phyloP scores from a whole-genome alignment of 306 rosid species.

The Cicer judaicum region DNA sequence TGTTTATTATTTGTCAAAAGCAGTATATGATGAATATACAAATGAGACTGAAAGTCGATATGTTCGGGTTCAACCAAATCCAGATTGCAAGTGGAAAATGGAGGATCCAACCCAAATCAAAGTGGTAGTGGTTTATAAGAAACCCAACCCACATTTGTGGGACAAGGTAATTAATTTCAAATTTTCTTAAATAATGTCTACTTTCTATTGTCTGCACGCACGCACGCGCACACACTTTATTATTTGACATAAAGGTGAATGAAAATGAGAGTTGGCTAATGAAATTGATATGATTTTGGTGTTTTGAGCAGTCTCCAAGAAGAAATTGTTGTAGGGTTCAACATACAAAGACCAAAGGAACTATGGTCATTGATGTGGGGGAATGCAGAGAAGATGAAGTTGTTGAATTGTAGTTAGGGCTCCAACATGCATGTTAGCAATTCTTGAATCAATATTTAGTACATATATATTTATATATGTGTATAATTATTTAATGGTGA shows the following conservation, averaged over 20 bases:
- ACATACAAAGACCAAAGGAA: slow-evolving; percentile 48
- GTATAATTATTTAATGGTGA: neutral
- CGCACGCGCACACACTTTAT: too few relatives aligned
- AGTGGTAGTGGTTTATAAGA: slow-evolving; percentile 54
- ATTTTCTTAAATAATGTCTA: neutral
- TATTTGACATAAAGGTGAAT: neutral
- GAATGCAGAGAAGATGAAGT: slow-evolving; percentile 62
- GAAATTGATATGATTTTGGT: slow-evolving; percentile 32
- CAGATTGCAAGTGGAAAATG: slow-evolving; percentile 65
- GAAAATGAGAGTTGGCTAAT: neutral
- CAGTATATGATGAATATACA: neutral
- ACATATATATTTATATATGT: neutral
- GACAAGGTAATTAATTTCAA: slow-evolving; percentile 60
- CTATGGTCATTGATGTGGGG: slow-evolving; percentile 61
- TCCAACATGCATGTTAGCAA: slow-evolving; percentile 2
- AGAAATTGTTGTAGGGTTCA: slow-evolving; percentile 71
- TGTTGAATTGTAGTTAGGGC: slow-evolving; percentile 48
- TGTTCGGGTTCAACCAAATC: slow-evolving; percentile 30
- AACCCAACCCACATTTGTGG: slow-evolving; percentile 61
- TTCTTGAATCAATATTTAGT: slow-evolving; percentile 23
- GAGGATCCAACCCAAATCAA: slow-evolving; percentile 59
- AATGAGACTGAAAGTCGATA: slow-evolving; percentile 52
- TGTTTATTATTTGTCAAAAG: slow-evolving; percentile 54
- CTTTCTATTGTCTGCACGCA: too few relatives aligned
- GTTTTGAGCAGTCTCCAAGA: slow-evolving; percentile 66